Evolutionary conservation across 805 yeast genomes (phyloP).

Genomic region (Sugiyamaella chiloensis): DNA sequence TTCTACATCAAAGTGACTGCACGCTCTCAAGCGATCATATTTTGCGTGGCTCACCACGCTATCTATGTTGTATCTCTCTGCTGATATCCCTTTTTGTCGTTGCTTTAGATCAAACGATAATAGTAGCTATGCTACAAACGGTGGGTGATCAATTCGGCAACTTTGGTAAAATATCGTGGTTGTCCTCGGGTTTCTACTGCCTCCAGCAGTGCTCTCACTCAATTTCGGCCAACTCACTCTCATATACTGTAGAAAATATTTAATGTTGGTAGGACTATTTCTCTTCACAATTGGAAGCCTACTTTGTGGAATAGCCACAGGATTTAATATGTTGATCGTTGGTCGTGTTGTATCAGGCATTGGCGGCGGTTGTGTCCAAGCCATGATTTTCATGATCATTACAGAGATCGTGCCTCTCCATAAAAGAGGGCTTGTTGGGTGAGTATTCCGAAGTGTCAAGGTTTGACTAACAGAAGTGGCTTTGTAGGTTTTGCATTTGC

Average conservation of each 20-base stretch:
- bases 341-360: slow-evolving; percentile 69
- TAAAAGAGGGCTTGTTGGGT: slow-evolving; percentile 28
- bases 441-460: too few species aligned
- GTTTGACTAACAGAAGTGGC: too few species aligned
- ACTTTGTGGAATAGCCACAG: slow-evolving; percentile 49
- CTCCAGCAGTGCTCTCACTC: slow-evolving; percentile 57
- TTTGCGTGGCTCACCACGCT: slow-evolving; percentile 19
- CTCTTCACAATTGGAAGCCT: slow-evolving; percentile 63
- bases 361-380: slow-evolving; percentile 70
- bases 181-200: slow-evolving; percentile 58
- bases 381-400: slow-evolving; percentile 53
- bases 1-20: slow-evolving; percentile 18
- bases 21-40: slow-evolving; percentile 13
- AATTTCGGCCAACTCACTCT: slow-evolving; percentile 49
- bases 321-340: slow-evolving; percentile 62
- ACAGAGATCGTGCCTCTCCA: slow-evolving; percentile 52
- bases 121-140: slow-evolving; percentile 48
- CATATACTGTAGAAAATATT: slow-evolving; percentile 43
- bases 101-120: slow-evolving; percentile 51
- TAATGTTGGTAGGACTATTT: slow-evolving; percentile 46
- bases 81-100: slow-evolving; percentile 20
- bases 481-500: slow-evolving; percentile 30
- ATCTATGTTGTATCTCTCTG: slow-evolving; percentile 15
- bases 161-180: slow-evolving; percentile 50
- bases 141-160: slow-evolving; percentile 46